Evolutionary conservation across 116 monocot species (phyloP), one percentile per base, ranked within the genome.

Genomic region (Papilionanthe hybrid): DNA sequence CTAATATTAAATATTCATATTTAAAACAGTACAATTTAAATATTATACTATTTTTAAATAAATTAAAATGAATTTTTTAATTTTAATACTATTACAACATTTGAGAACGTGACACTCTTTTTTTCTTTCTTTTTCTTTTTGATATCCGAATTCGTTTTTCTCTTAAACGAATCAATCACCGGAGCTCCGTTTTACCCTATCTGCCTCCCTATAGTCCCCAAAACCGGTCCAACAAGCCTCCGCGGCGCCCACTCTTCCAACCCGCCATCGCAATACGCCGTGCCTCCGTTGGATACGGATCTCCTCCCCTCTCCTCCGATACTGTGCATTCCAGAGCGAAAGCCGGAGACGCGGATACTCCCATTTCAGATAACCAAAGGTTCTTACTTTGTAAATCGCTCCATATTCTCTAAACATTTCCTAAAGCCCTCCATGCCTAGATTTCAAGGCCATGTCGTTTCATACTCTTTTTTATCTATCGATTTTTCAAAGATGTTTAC

Each of bases 301-400:
- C 47, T 50, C 75, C 25, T 48, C 27, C 48, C 48, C 48, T 5
- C 75, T 75, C 50, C 73, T 75, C 50, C 45, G 73, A 73, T 73
- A 73, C 73, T 44, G 44, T 44, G 18, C 17, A 17, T 53, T 9
- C 73, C 22, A 17, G 17, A 9, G 44, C 75, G 48, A 49, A 11
- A 9, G 45, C 23, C 75, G 75, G 75, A 27, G 75, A 41, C 72
- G 41, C 20, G 42, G 18, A 49, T 23, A 49, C 9, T 5, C 48
- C 11, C 49, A 13, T 12, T 75, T 42, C 75, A 17, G 75, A 27
- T 50, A 49, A 75, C 28, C 5, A 27, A 75, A 28, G 75, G n/a
- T 50, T 42, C 7, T 13, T 17, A 23, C 25, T 75, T 12, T 48
- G 11, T 48, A 20, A 42, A 41, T 0, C 43, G 20, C 43, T 73